Conservation (phyloP, 139 green algal genomes). For the Raphidocelis subcapitata region DNA sequence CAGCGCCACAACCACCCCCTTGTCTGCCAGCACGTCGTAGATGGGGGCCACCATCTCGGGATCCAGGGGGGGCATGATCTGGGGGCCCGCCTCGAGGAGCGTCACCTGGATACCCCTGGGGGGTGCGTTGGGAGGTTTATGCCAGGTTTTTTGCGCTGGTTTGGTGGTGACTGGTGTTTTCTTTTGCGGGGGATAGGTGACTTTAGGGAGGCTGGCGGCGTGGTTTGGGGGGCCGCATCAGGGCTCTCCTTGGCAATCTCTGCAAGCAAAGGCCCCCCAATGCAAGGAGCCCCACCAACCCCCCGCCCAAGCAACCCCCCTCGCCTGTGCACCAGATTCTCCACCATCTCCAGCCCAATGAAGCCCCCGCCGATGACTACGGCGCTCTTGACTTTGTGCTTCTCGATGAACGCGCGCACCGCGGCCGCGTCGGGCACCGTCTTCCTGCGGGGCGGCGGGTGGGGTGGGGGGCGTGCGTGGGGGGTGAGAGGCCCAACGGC, state of each 20-base stretch:
- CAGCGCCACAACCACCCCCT: conserved; percentile 42
- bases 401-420: conserved; percentile 44
- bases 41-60: conserved; percentile 46
- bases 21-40: conserved; percentile 28
- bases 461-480: no score
- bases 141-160: no score
- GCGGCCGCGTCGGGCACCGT: conserved; percentile 44
- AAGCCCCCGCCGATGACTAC: conserved; percentile 57
- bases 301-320: background rate
- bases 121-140: no score
- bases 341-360: conserved; percentile 58
- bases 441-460: conserved; percentile 14
- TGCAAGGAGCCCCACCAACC: background rate
- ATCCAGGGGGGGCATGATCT: conserved; percentile 56
- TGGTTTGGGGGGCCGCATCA: no score
- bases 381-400: conserved; percentile 35
- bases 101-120: no score
- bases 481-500: no score
- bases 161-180: no score
- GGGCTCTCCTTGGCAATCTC: no score
- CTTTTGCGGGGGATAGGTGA: background rate
- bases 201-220: no score
- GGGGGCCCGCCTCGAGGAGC: no score
- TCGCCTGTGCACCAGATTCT: conserved; percentile 49
- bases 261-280: no score